Evolutionary conservation across 2,329 filamentous ascomycete species (phyloP).

Genomic region (Sclerotinia glacialis): DNA sequence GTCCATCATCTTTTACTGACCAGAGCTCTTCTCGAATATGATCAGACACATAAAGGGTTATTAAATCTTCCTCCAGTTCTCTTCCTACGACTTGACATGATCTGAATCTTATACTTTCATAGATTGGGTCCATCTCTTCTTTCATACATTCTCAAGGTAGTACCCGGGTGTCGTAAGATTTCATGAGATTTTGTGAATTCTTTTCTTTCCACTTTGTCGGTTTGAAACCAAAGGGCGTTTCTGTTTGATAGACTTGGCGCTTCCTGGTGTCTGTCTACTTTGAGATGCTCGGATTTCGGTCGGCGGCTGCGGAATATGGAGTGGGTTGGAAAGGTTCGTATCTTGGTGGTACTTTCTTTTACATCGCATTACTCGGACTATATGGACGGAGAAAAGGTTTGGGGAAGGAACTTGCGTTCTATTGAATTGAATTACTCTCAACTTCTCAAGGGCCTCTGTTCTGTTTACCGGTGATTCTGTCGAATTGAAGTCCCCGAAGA

Average conservation of each 20-base stretch:
- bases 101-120: not conserved
- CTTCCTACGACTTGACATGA: not conserved
- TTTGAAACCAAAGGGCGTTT: slow-evolving; percentile 17
- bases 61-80: not conserved
- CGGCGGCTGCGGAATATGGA: not conserved
- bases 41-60: not conserved
- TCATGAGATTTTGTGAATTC: not conserved
- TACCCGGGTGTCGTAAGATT: not conserved
- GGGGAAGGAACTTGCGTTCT: too few species aligned
- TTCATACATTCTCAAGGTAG: not conserved
- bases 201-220: slow-evolving; percentile 13
- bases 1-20: not conserved
- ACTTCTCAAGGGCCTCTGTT: not conserved
- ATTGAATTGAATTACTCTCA: not conserved
- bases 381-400: not conserved
- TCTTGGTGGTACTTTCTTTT: not conserved
- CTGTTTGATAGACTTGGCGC: slow-evolving; percentile 17
- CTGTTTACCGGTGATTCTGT: not conserved
- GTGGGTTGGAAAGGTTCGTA: not conserved
- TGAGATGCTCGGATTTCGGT: not conserved
- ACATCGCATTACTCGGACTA: not conserved
- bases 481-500: not conserved
- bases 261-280: not conserved
- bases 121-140: not conserved
- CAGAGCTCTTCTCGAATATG: not conserved